Base-by-base conservation (phyloP, 1,139 yeast genomes). In the Scheffersomyces cryptocercus region DNA sequence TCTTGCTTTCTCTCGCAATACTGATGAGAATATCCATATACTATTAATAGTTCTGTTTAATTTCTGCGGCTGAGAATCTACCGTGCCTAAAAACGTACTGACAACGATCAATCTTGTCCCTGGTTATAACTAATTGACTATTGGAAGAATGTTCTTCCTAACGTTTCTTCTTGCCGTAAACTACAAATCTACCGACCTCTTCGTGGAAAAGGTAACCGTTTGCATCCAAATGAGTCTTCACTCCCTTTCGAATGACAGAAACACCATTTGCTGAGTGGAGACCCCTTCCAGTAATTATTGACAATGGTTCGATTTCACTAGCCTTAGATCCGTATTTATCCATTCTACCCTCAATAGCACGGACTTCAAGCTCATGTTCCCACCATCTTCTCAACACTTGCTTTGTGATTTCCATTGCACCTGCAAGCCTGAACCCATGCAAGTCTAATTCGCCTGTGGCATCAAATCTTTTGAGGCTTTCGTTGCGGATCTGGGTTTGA, bases 241-340 rank as follows among this genome's bases (percentile, higher is more conserved):
- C 77, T 6, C 68, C 59, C 4, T 54, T 57, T 47, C 70, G 69
- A 29, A 82, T 70, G 44, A 64, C 72, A 0, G 83, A 67, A 1
- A 65, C 58, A 1, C 85, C 85, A 11, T 75, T 77, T 1, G 52
- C 62, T 29, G 87, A 81, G 58, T 84, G 89, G 10, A 82, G 54
- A 0, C 89, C 89, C 46, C 86, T 59, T 0, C 89, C 89, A 0
- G 88, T 82, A 3, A 82, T 62, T 0, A 83, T 59, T 3, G 50
- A 53, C 11, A 82, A 52, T 0, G 73, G 71, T 2, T 59, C 63
- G 1, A 73, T 70, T 56, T 70, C 59, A 28, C 47, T 40, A 2
- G 70, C 76, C 28, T 47, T 51, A 3, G 61, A 41, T 1, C 71
- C 67, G 42, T 57, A 65, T 31, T 61, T 55, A 8, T 64, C 57